These are phyloP conservation scores for Phaeosphaeriaceae sp. DNA, from an alignment of 2,329 filamentous ascomycete genomes.

Conservation along the genomic window DNA sequence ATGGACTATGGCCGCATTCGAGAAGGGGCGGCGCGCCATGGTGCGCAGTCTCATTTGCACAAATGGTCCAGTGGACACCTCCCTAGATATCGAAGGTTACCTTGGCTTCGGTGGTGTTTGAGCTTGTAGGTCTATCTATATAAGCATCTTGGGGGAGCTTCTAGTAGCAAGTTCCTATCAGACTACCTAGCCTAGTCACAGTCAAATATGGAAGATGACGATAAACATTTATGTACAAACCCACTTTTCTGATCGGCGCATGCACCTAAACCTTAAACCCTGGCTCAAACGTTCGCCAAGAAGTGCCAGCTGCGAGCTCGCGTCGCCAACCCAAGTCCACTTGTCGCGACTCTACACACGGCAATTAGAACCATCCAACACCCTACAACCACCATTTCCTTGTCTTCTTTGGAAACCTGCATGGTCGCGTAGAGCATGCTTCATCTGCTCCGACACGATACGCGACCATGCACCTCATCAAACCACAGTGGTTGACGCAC, in stretches of 20 bases:
- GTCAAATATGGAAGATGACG: no score
- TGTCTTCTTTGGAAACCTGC: conserved; percentile 4
- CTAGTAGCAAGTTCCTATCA: no score
- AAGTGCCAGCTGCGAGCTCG: conserved; percentile 34
- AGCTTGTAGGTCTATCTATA: no score
- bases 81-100: no score
- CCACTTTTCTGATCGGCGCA: conserved; percentile 32
- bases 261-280: conserved; percentile 43
- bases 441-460: conserved; percentile 14
- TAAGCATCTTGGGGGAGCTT: no score
- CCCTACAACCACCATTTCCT: conserved; percentile 14
- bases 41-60: not conserved
- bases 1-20: no score
- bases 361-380: conserved; percentile 24
- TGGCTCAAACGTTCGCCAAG: conserved; percentile 35
- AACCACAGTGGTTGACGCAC: conserved; percentile 95
- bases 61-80: not conserved
- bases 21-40: not conserved
- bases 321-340: conserved; percentile 39
- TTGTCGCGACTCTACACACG: conserved; percentile 30
- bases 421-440: conserved; percentile 39
- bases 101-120: no score
- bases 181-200: no score
- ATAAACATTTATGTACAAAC: not conserved
- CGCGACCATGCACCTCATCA: conserved; percentile 69